Percentiles rank a stretch among this genome's conserved stretches.
These are phyloP conservation scores for Deinandra increscens DNA, from an alignment of 129 eudicot species.

Conservation along the genomic window DNA sequence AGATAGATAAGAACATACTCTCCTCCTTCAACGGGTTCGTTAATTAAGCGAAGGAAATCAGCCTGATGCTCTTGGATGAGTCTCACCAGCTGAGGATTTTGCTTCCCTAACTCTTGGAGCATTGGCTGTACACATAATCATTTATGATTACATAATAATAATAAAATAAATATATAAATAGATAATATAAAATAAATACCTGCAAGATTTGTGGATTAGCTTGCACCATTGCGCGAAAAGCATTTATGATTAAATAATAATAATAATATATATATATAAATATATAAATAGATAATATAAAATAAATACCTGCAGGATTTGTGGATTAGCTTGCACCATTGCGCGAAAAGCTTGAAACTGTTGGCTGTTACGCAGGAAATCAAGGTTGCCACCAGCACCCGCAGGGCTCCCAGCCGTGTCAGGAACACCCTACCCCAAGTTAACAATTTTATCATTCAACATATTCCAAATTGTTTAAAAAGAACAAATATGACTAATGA, in stretches of 20 bases:
- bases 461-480: neutral
- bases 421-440: conserved; percentile 55
- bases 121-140: conserved; percentile 57
- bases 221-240: conserved; percentile 76
- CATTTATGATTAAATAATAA: conserved; percentile 13
- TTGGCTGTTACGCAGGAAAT: conserved; percentile 69
- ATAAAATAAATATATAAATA: neutral
- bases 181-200: conserved; percentile 33
- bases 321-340: conserved; percentile 87
- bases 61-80: conserved; percentile 72
- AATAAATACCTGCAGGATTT: conserved; percentile 67
- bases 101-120: conserved; percentile 86
- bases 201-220: conserved; percentile 85
- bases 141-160: neutral
- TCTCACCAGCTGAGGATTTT: conserved; percentile 67
- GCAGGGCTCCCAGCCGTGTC: conserved; percentile 48
- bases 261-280: neutral
- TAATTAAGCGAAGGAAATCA: conserved; percentile 69
- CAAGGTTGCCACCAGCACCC: conserved; percentile 61
- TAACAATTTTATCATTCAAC: conserved; percentile 6
- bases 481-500: neutral
- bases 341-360: conserved; percentile 85
- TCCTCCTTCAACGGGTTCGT: conserved; percentile 80
- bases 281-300: neutral
- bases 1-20: conserved; percentile 42